phyloP scores from a whole-genome alignment of 192 early-diverging fungal genomes.

The Podila minutissima region DNA sequence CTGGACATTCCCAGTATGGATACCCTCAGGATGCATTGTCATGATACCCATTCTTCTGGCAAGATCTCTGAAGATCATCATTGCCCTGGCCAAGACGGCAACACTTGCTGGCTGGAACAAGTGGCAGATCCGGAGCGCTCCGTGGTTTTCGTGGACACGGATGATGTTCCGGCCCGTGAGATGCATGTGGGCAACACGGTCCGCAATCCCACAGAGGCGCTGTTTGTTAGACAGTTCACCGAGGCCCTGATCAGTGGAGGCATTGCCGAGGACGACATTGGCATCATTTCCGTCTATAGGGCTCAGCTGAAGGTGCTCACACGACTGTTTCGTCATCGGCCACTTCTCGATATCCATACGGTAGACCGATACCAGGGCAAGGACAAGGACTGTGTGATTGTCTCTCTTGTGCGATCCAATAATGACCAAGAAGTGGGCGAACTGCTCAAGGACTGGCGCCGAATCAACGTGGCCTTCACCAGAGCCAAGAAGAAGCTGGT shows the following conservation, averaged over 20 bases:
- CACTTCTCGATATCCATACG: conserved; percentile 80
- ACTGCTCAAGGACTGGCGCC: conserved; percentile 88
- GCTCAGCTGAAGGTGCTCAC: conserved; percentile 70
- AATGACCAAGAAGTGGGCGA: conserved; percentile 77
- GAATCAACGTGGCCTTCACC: conserved; percentile 96
- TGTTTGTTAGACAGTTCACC: conserved; percentile 61
- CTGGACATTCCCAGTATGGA: conserved; percentile 56
- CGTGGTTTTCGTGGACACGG: conserved; percentile 88
- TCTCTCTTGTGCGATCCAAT: conserved; percentile 92
- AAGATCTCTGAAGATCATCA: background rate
- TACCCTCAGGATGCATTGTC: conserved; percentile 26
- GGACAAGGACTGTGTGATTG: conserved; percentile 91
- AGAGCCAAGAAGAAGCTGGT: conserved; percentile 89
- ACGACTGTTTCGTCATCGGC: conserved; percentile 43
- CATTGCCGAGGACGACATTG: conserved; percentile 70
- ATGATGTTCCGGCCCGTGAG: conserved; percentile 73
- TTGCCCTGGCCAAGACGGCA: background rate
- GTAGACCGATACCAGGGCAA: conserved; percentile 96
- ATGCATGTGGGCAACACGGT: conserved; percentile 58
- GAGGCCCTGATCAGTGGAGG: conserved; percentile 72
- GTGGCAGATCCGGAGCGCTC: conserved; percentile 70
- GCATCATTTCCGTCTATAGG: conserved; percentile 89
- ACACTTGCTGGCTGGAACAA: conserved; percentile 71
- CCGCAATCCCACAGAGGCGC: conserved; percentile 80
- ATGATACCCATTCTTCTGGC: conserved; percentile 6